A percentile compares a stretch with the other conserved stretches of the same genome.
Evolutionary conservation across 2,329 filamentous ascomycete species (phyloP).

Genomic region (Trichoderma semiorbis): DNA sequence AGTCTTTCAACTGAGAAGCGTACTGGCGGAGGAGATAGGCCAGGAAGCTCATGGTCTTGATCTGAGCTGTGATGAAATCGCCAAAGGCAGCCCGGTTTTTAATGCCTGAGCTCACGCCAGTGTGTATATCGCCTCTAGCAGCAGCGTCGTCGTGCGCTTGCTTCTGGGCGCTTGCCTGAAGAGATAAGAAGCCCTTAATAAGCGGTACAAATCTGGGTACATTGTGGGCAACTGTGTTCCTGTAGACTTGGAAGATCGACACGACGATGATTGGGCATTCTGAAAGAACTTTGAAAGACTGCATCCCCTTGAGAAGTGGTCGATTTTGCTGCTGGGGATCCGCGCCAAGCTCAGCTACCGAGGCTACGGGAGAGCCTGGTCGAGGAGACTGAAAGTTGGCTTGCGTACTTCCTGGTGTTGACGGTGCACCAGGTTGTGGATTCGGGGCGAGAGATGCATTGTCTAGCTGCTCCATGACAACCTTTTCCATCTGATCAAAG

Average conservation of each 20-base stretch:
- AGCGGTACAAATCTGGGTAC: conserved; percentile 89
- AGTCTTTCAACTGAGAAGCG: conserved; percentile 80
- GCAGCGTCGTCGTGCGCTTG: conserved; percentile 85
- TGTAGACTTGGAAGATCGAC: conserved; percentile 93
- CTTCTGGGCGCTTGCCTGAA: conserved; percentile 90
- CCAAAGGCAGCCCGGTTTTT: conserved; percentile 92
- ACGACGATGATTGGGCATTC: conserved; percentile 99
- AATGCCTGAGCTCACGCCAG: conserved; percentile 88
- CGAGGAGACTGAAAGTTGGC: conserved; percentile 82
- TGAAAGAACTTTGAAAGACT: conserved; percentile 96
- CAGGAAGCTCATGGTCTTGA: conserved; percentile 98
- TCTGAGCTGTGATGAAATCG: conserved; percentile 95
- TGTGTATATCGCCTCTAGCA: conserved; percentile 77
- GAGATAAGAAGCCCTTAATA: conserved; percentile 83
- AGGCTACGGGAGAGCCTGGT: conserved; percentile 83
- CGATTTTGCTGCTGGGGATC: conserved; percentile 79
- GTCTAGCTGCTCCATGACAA: conserved; percentile 94
- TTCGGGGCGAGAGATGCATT: conserved; percentile 58
- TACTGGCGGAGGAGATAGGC: conserved; percentile 90
- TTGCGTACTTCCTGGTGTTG: conserved; percentile 62
- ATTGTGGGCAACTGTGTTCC: conserved; percentile 73
- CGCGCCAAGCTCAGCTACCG: conserved; percentile 73
- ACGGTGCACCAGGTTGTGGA: conserved; percentile 56
- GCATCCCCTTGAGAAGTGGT: conserved; percentile 86
- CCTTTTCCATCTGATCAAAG: conserved; percentile 90